These are phyloP conservation scores for Microsporum canis DNA, from an alignment of 2,329 filamentous ascomycete species.

Conservation along the genomic window DNA sequence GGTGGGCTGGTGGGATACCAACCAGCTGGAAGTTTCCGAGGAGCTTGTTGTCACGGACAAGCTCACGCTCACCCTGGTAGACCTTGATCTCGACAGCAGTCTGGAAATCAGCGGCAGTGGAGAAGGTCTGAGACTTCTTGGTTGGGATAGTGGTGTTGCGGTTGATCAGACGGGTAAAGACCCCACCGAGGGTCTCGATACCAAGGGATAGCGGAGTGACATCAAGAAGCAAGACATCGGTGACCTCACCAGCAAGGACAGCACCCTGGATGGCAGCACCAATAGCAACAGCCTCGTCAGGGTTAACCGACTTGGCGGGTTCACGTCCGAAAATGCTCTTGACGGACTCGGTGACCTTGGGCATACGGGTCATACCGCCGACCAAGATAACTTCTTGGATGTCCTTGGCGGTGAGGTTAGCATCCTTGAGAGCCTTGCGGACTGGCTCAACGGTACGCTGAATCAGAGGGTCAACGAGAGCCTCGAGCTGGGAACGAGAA, in stretches of 20 bases:
- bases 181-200: slow-evolving; percentile 96
- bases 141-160: slow-evolving; percentile 98
- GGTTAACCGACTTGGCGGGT: slow-evolving; percentile 95
- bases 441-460: slow-evolving; percentile 78
- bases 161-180: slow-evolving; percentile 97
- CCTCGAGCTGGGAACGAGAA: slow-evolving; percentile 82
- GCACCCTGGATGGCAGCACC: slow-evolving; percentile 96
- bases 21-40: slow-evolving; percentile 99
- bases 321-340: slow-evolving; percentile 96
- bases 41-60: slow-evolving; percentile 96
- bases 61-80: slow-evolving; percentile 98
- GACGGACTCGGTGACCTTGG: slow-evolving; percentile 91
- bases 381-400: slow-evolving; percentile 97
- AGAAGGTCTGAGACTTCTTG: slow-evolving; percentile 99
- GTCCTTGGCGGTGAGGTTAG: slow-evolving; percentile 77
- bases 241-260: slow-evolving; percentile 91
- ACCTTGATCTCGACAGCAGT: slow-evolving; percentile 99
- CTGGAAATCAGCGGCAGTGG: slow-evolving; percentile 95
- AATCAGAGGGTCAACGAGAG: slow-evolving; percentile 83
- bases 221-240: slow-evolving; percentile 87
- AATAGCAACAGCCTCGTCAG: slow-evolving; percentile 94
- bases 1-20: slow-evolving; percentile 89
- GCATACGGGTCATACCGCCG: slow-evolving; percentile 99
- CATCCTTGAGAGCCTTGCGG: slow-evolving; percentile 94
- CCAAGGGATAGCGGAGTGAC: slow-evolving; percentile 92